Base-by-base conservation (phyloP, 2,329 filamentous ascomycete species). In the Penicillium fuscoglaucum region DNA sequence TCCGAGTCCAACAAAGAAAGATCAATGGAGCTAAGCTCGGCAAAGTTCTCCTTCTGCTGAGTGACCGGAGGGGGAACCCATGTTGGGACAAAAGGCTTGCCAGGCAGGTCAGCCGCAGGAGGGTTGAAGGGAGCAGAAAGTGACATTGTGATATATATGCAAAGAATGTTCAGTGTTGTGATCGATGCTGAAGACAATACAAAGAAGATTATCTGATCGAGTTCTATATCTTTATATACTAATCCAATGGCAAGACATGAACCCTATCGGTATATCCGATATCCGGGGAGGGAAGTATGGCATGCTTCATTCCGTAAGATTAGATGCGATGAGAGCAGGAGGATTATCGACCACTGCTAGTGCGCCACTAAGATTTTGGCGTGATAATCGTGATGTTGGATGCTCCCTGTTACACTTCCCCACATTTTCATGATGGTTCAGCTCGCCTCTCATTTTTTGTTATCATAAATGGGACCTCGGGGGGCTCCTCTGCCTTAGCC, bases 41-140 rank as follows among this genome's bases (percentile, higher is more conserved):
- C 77, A 67, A 77, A 80, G 54, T 78, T 72, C 28, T 80, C 72
- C 49, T 76, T 76, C 63, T 80, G 68, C 52, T 78, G 68, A 2
- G 80, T 83, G 19, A 76, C 65, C 19, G 76, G 73, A 6, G 80
- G 81, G n/a, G 78, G 76, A 37, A 70, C 53, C 78, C 78, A 80
- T 67, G 66, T 65, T 10, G 77, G 70, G 10, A 81, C 76, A n/a
- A 61, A 65, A 8, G 78, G 78, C 64, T 81, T 81, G 56, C 72
- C 72, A 26, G 67, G 57, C 1, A 76, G 65, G 49, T 75, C 65
- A 19, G 74, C 63, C 4, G 77, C 59, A 8, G 76, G 75, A 13
- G 78, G 77, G 56, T 70, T 75, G 66, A 81, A 81, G 4, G 73
- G 70, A 19, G 77, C 70, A 55, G 66, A 53, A 10, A 58, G 62